Conservation (phyloP, 805 yeast species). For the Myxozyma udenii region DNA sequence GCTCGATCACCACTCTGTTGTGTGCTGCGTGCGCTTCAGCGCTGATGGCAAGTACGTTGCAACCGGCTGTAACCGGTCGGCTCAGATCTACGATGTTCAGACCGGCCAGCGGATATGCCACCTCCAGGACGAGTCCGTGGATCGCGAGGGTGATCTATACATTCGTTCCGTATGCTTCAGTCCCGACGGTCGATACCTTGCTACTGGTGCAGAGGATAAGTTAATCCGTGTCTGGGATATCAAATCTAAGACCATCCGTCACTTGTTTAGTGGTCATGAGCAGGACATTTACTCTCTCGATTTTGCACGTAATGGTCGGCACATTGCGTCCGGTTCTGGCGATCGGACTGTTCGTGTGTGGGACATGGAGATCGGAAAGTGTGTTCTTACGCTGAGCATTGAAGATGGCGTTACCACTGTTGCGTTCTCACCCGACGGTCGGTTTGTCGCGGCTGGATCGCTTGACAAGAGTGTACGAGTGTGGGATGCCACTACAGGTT, state of each 20-base stretch:
- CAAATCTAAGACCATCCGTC: conserved; percentile 77
- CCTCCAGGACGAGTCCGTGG: conserved; percentile 75
- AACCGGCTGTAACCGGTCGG: conserved; percentile 93
- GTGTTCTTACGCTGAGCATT: conserved; percentile 80
- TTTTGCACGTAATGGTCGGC: conserved; percentile 90
- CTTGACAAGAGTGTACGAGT: conserved; percentile 93
- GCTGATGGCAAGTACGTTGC: conserved; percentile 90
- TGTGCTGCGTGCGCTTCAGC: conserved; percentile 92
- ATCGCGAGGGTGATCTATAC: conserved; percentile 76
- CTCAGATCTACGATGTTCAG: conserved; percentile 89
- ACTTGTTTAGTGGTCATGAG: conserved; percentile 83
- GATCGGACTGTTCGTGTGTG: conserved; percentile 95
- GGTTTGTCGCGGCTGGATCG: conserved; percentile 92
- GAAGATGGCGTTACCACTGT: conserved; percentile 99
- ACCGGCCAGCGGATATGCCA: conserved; percentile 87
- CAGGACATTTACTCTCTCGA: conserved; percentile 96
- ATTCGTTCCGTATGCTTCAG: conserved; percentile 94
- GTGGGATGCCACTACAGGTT: conserved; percentile 93
- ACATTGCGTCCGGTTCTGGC: conserved; percentile 92
- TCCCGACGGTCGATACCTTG: conserved; percentile 89
- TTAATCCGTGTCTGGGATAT: conserved; percentile 94
- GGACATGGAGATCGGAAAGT: conserved; percentile 88
- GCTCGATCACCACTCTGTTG: conserved; percentile 89
- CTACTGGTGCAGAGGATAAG: conserved; percentile 81
- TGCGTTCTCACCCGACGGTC: conserved; percentile 93